Conservation (phyloP, 495 filamentous ascomycete species). For the Penicillium odoratum region DNA sequence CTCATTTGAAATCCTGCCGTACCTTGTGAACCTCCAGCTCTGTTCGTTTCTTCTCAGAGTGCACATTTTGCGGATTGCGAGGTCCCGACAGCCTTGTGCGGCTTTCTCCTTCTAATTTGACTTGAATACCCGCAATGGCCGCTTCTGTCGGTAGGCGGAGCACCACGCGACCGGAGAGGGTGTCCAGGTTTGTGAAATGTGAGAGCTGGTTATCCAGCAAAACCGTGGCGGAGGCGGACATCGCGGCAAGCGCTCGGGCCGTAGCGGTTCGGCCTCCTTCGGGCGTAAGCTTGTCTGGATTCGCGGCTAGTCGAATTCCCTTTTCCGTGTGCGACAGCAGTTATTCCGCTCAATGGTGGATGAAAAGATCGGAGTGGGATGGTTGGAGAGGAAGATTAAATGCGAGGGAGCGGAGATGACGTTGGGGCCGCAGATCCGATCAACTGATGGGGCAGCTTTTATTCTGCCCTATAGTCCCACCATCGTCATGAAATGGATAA, state of each 20-base stretch:
- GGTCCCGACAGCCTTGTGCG: slow-evolving; percentile 59
- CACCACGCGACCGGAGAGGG: slow-evolving; percentile 67
- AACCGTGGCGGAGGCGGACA: slow-evolving; percentile 68
- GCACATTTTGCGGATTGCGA: slow-evolving; percentile 60
- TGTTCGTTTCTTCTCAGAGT: slow-evolving; percentile 55
- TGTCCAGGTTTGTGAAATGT: slow-evolving; percentile 89
- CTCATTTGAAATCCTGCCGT: slow-evolving; percentile 9
- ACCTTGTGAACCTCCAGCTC: slow-evolving; percentile 82
- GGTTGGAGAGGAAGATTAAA: not conserved
- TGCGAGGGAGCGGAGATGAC: not conserved
- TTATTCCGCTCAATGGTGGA: not conserved
- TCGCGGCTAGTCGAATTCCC: not conserved
- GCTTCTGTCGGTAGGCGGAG: slow-evolving; percentile 63
- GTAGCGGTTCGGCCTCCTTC: slow-evolving; percentile 5
- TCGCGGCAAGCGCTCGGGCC: slow-evolving; percentile 41
- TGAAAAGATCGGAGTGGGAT: not conserved
- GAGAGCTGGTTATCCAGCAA: slow-evolving; percentile 69
- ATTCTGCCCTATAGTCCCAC: not conserved
- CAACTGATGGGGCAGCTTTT: not conserved
- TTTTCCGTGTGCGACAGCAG: not conserved
- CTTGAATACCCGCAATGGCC: slow-evolving; percentile 73
- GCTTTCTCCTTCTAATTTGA: slow-evolving; percentile 93
- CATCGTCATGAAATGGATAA: not conserved
- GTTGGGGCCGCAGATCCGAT: not conserved
- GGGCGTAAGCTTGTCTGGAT: not conserved